A percentile compares a stretch with the other conserved stretches of the same genome.
phyloP scores from a whole-genome alignment of 176 grass and related monocot species.

The barley (Hordeum vulgare) region MorexV3_pseudomolecules_assembly NC_058522.1:294117229-294117728 shows the following conservation, averaged over 20 bases:
- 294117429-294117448: constrained; percentile 82
- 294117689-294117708: not conserved
- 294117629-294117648: not conserved
- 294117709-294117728: not conserved
- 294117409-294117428: constrained; percentile 65
- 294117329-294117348: not conserved
- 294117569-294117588: not conserved
- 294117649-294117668: not conserved
- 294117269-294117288: constrained; percentile 14
- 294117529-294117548: constrained; percentile 53
- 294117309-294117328: constrained; percentile 2
- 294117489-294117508: constrained; percentile 61
- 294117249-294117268: constrained; percentile 93
- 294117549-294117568: constrained; percentile 1
- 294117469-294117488: constrained; percentile 79
- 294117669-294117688: not conserved
- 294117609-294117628: not conserved
- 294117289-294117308: not conserved
- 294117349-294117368: constrained; percentile 79
- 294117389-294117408: constrained; percentile 78
- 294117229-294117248: constrained; percentile 68
- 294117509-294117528: constrained; percentile 73
- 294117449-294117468: constrained; percentile 61
- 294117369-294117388: constrained; percentile 93
- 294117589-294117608: not conserved